Evolutionary conservation across 768 basidiomycete species (phyloP).

Genomic region (Collybiopsis luxurians): DNA sequence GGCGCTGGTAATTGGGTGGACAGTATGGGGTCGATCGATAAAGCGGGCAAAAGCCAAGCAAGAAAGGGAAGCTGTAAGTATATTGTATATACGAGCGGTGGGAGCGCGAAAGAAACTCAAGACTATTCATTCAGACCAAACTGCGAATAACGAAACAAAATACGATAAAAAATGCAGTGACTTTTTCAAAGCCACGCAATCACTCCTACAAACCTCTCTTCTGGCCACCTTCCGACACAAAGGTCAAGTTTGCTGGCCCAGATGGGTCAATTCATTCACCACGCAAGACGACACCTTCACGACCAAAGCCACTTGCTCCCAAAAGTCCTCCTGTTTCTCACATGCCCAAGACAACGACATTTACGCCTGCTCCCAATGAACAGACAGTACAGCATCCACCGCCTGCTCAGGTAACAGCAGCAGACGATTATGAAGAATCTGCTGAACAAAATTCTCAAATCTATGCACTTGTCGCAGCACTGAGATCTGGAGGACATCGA

Average conservation of each 20-base stretch:
- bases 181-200: slow-evolving; percentile 19
- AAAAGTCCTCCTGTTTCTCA: background rate
- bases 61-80: slow-evolving; percentile 26
- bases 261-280: background rate
- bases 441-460: slow-evolving; percentile 9
- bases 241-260: slow-evolving; percentile 37
- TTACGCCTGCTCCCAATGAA: background rate
- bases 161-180: slow-evolving; percentile 37
- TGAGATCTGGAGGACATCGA: slow-evolving; percentile 21
- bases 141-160: slow-evolving; percentile 31
- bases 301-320: slow-evolving; percentile 1
- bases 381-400: background rate
- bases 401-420: slow-evolving; percentile 4
- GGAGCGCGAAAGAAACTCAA: background rate
- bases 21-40: slow-evolving; percentile 42
- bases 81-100: background rate
- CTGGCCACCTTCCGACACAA: slow-evolving; percentile 26
- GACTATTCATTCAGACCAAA: slow-evolving; percentile 18
- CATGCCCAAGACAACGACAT: background rate
- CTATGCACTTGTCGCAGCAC: background rate
- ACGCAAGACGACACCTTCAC: background rate
- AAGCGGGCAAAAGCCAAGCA: slow-evolving; percentile 32
- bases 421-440: slow-evolving; percentile 18
- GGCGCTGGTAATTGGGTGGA: slow-evolving; percentile 39
- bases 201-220: slow-evolving; percentile 26